Base-by-base conservation (phyloP, 2,329 filamentous ascomycete species). In the Penicillium frequentans region DNA sequence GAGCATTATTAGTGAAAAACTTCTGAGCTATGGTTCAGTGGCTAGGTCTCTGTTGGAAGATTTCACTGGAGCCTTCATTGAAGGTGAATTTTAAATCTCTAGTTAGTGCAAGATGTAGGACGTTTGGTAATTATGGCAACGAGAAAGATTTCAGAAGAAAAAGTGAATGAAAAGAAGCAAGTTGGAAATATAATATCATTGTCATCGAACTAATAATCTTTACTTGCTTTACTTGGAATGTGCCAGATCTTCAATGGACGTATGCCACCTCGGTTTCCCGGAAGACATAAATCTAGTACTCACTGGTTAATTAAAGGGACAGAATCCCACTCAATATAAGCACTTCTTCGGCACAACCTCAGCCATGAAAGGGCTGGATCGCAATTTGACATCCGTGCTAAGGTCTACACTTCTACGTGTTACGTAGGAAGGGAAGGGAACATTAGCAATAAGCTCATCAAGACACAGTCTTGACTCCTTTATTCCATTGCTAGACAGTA, bases 331-430 rank as follows among this genome's bases (percentile, higher is more conserved):
- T 76, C 64, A 56, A 84, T 95, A 82, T 96, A 85, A 95, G 92
- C 92, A 96, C 91, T 92, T 96, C 91, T 96, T 93, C 90, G 92
- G 92, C 93, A 91, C 93, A 95, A 93, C 86, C 84, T 83, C 86
- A 92, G 90, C 89, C 90, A 96, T 87, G 78, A 67, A 73, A 71
- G 74, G 78, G 87, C 88, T 85, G 85, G 82, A 89, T 93, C 95
- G 93, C 87, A 97, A 96, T 96, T 96, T 96, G 92, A 97, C 92
- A 96, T 96, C 90, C 89, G 91, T 96, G 93, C 93, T 93, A 79
- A 66, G 16, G 33, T 42, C 44, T 47, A 47, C 44, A n/a, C 26
- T 11, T 42, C 35, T 43, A 52, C 42, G 23, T 14, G 8, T 43
- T 43, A 43, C 14, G 16, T 21, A 52, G n/a, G 26, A 21, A 19